Base-by-base conservation (phyloP, 768 basidiomycete genomes). In the Sarcomyxa edulis region DNA sequence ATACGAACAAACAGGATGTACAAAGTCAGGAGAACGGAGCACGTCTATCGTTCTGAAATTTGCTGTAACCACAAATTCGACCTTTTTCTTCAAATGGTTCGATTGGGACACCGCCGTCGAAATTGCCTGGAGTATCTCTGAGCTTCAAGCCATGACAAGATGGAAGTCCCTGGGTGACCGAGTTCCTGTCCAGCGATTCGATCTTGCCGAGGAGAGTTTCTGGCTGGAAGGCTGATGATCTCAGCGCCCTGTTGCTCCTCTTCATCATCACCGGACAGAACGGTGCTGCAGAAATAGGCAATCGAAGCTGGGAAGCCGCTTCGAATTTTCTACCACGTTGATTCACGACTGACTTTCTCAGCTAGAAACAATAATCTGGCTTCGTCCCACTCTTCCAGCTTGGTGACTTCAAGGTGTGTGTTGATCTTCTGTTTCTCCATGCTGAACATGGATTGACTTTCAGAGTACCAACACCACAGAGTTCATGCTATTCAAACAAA, bases 41-140 rank as follows among this genome's bases (percentile, higher is more conserved):
- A n/a, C n/a, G n/a, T n/a, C n/a, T n/a, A n/a, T n/a, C n/a, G n/a
- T n/a, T n/a, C n/a, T n/a, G n/a, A n/a, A n/a, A n/a, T n/a, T n/a
- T n/a, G n/a, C n/a, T n/a, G n/a, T n/a, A 94, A 98, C 55, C 96
- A 99, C 66, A 92, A 91, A 54, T 98, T 98, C 49, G 96, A 98
- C 35, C 74, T 98, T 7, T 84, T 94, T 2, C 68, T 98, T 32
- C 77, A 83, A 24, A 72, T 98, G 4, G 92, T n/a, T 97, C 54
- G 93, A 99, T 53, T 79, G 98, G 6, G 92, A 96, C 40, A 74
- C 78, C 0, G 96, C 95, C 0, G 69, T 89, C 2, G 71, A 76
- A 1, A 90, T 99, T 42, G 78, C 74, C 1, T 80, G 86, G 8
- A 58, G 70, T 0, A 72, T 84, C 0, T 90, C 90, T 1, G 76